Evolutionary conservation across 768 basidiomycete species (phyloP).

Genomic region (Lentinula detonsa): DNA sequence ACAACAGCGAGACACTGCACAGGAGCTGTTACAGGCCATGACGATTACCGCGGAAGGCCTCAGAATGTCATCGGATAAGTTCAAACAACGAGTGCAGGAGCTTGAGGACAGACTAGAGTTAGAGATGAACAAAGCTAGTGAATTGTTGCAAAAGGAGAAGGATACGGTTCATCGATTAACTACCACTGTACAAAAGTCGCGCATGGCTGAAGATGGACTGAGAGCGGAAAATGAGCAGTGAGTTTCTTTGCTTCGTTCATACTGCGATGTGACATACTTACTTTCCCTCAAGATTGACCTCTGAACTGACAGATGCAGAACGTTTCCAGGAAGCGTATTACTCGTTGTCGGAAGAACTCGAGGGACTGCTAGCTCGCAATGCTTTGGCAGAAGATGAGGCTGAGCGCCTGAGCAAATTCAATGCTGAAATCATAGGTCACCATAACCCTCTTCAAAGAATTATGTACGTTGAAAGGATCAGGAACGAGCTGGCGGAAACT

Average conservation of each 20-base stretch:
- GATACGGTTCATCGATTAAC: constrained; percentile 42
- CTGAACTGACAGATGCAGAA: constrained; percentile 54
- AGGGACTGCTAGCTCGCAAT: constrained; percentile 60
- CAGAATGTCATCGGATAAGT: constrained; percentile 14
- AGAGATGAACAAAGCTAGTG: constrained; percentile 26
- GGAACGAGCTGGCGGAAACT: constrained; percentile 70
- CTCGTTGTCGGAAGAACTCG: constrained; percentile 56
- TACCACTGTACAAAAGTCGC: constrained; percentile 43
- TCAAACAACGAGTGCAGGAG: constrained; percentile 15
- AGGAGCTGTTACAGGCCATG: constrained; percentile 15
- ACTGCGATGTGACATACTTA: not conserved
- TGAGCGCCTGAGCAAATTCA: constrained; percentile 67
- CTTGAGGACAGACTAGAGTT: constrained; percentile 22
- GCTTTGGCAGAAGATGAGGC: constrained; percentile 79
- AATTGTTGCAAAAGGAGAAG: constrained; percentile 38
- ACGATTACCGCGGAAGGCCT: constrained; percentile 16
- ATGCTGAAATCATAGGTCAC: constrained; percentile 82
- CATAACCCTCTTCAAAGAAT: constrained; percentile 83
- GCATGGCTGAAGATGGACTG: constrained; percentile 63
- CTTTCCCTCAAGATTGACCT: constrained; percentile 24
- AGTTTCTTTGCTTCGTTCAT: constrained; percentile 19
- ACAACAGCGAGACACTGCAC: constrained; percentile 26
- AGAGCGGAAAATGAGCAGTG: constrained; percentile 65
- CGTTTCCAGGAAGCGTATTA: constrained; percentile 70
- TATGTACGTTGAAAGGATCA: constrained; percentile 78